Percentiles rank a stretch among this genome's conserved stretches.
These are phyloP conservation scores for Lepidium sativum DNA, from an alignment of 345 rosid genomes.

Conservation along the genomic window DNA sequence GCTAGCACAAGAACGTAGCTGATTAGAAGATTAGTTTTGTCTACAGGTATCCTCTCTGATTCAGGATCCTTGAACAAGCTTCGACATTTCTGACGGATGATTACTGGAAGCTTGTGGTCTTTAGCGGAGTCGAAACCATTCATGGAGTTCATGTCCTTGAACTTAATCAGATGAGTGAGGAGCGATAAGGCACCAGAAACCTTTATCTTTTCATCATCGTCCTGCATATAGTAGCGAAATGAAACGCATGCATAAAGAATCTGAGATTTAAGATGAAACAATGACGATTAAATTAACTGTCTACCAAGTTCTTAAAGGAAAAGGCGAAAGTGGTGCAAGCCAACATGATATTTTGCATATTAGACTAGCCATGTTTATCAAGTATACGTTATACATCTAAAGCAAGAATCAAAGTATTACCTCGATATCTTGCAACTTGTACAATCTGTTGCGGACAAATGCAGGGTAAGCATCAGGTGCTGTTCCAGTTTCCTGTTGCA, in stretches of 20 bases:
- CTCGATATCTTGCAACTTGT: conserved; percentile 40
- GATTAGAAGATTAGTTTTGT: conserved; percentile 52
- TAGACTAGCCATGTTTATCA: not conserved
- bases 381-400: not conserved
- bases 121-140: conserved; percentile 47
- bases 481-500: conserved; percentile 28
- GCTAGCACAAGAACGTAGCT: conserved; percentile 76
- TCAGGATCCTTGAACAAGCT: conserved; percentile 42
- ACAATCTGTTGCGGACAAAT: conserved; percentile 65
- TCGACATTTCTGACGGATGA: conserved; percentile 41
- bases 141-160: conserved; percentile 53
- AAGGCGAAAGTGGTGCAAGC: not conserved
- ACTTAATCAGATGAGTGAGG: conserved; percentile 71
- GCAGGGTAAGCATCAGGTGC: conserved; percentile 38
- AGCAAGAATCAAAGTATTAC: conserved; percentile 29
- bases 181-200: conserved; percentile 40
- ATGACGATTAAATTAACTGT: not conserved
- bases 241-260: not conserved
- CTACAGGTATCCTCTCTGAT: conserved; percentile 34
- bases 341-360: not conserved
- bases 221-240: conserved; percentile 29
- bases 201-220: conserved; percentile 41
- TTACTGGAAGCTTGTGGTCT: conserved; percentile 48
- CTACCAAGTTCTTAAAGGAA: not conserved
- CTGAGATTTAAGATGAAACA: not conserved